phyloP scores from a whole-genome alignment of 345 rosid genomes.

The Syzygium aqueum region DNA sequence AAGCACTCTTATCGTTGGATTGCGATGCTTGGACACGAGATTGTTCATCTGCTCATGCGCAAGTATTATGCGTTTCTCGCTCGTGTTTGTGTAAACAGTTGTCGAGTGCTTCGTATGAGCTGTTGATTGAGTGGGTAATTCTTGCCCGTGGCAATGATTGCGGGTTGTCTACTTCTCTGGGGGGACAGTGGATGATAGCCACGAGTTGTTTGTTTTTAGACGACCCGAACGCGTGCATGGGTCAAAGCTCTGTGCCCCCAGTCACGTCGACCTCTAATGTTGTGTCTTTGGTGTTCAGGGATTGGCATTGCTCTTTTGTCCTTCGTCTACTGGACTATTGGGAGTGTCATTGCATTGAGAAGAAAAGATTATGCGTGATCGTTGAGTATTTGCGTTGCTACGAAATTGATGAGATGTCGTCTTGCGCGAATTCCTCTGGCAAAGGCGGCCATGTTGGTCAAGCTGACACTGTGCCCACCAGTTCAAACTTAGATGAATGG shows the following conservation, averaged over 20 bases:
- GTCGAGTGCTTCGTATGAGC: neutral
- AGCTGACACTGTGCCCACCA: neutral
- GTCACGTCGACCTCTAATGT: neutral
- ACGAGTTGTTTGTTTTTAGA: neutral
- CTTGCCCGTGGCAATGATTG: neutral
- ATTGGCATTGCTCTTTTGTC: neutral
- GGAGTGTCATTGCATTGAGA: neutral
- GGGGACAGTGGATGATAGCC: neutral
- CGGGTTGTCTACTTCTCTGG: neutral
- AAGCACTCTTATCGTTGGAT: neutral
- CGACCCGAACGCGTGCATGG: neutral
- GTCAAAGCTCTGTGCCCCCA: neutral
- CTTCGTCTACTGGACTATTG: neutral
- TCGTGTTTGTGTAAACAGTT: neutral
- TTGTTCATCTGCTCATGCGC: neutral
- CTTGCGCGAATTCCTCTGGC: conserved; percentile 2
- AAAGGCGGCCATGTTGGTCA: conserved; percentile 8
- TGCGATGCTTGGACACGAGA: neutral
- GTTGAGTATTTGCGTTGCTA: neutral
- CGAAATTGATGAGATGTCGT: conserved; percentile 10
- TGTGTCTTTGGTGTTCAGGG: neutral
- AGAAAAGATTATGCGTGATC: neutral
- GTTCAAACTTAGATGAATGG: neutral
- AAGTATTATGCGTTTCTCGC: neutral
- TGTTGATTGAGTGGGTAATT: neutral